Evolutionary conservation across 495 filamentous ascomycete species (phyloP), one percentile per base, ranked within the genome.

Genomic region (Aspergillus hancockii): DNA sequence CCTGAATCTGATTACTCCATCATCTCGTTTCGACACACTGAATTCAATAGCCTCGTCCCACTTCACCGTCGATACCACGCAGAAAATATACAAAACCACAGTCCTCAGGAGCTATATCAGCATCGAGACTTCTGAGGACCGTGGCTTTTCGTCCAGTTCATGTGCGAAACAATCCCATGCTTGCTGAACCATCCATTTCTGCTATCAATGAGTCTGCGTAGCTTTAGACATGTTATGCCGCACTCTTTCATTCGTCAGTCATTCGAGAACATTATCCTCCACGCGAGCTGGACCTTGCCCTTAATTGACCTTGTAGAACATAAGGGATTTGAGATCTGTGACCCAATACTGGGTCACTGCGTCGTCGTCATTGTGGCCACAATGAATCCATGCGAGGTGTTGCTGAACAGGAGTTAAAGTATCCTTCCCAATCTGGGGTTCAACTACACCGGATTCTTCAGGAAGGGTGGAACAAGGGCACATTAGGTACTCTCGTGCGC

Each of bases 101-200:
- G 71, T 1, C 49, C 67, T 0, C 64, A 64, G 3, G 68, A 75
- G 14, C 61, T 80, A 22, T 64, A 75, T 19, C 57, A 67, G 13
- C 66, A 68, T 54, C 69, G 77, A 4, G 70, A 74, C 34, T 79
- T 77, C 54, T 80, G 77, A 75, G 70, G 70, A 0, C 75, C 77
- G 12, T 80, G 75, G 74, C 55, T 80, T 9, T 77, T 76, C 43
- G 66, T 75, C 22, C 77, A 80, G 54, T 63, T 78, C 5, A 59
- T 71, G 1, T 80, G 71, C 63, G 75, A 76, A 61, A 71, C 77
- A 3, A 74, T 77, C 18, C 69, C 75, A 4, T 76, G 72, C 55
- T 49, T 80, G 2, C 58, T 78, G 13, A 78, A 78, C 46, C 77
- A 80, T 53, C 75, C 77, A 1, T 72, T 80, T 40, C 64, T 80